These are phyloP conservation scores for Chlamydomonas sp. DNA, from an alignment of 139 green algal genomes.

Conservation along the genomic window DNA sequence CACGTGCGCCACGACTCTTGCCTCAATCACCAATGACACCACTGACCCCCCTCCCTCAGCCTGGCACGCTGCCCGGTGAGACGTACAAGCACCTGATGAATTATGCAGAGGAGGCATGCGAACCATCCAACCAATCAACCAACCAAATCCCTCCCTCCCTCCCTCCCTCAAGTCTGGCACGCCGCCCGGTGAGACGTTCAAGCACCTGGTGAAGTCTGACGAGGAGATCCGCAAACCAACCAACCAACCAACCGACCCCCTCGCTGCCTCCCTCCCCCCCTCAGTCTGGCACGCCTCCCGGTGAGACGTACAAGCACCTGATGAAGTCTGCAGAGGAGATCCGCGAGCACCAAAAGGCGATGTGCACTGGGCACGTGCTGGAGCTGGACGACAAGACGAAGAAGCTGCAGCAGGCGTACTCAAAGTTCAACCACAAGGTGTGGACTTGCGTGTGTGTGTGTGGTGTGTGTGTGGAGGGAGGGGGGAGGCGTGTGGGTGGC, in stretches of 20 bases:
- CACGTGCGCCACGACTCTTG: neutral
- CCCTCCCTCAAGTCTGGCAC: neutral
- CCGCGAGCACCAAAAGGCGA: constrained; percentile 12
- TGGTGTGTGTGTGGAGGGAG: no score
- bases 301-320: constrained; percentile 15
- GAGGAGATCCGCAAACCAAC: neutral
- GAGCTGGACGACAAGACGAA: constrained; percentile 16
- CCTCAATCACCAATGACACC: neutral
- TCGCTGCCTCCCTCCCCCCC: neutral
- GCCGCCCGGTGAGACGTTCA: neutral
- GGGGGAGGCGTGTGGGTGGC: no score
- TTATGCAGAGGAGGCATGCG: constrained; percentile 4
- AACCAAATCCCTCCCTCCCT: neutral
- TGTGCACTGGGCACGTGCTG: constrained; percentile 6
- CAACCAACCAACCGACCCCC: neutral
- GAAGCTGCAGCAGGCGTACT: constrained; percentile 21
- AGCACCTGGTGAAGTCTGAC: neutral
- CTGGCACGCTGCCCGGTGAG: constrained; percentile 3
- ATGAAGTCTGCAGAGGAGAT: constrained; percentile 18
- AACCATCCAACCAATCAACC: neutral
- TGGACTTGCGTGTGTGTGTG: no score
- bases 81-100: constrained; percentile 19
- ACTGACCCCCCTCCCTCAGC: neutral
- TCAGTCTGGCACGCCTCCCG: constrained; percentile 3
- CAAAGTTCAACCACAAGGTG: constrained; percentile 19